phyloP scores from a whole-genome alignment of 75 land plant genomes.

The Pinus tabuliformis region DNA sequence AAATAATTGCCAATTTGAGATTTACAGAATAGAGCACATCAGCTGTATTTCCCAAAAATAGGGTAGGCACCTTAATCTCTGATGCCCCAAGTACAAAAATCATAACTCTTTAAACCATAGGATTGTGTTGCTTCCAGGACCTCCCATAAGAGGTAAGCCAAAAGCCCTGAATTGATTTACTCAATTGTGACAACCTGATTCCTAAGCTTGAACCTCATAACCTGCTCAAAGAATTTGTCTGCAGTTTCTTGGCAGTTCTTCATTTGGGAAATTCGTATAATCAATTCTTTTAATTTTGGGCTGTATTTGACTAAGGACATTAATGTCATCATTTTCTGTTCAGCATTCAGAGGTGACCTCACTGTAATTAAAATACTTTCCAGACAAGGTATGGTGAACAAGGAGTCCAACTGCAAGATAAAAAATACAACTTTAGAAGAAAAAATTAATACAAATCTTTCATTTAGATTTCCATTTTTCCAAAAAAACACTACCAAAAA shows the following conservation, averaged over 20 bases:
- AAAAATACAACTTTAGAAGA: neutral
- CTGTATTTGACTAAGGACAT: constrained; percentile 56
- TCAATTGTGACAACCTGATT: constrained; percentile 56
- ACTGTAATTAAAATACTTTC: constrained; percentile 58
- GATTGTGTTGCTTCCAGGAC: too few species aligned
- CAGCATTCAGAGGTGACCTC: constrained; percentile 79
- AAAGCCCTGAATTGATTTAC: constrained; percentile 14
- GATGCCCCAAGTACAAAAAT: too few species aligned
- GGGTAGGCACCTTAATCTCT: too few species aligned
- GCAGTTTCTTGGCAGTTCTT: constrained; percentile 62
- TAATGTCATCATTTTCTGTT: constrained; percentile 67
- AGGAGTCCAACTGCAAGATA: constrained; percentile 50
- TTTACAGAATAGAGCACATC: too few species aligned
- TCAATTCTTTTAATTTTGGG: constrained; percentile 38
- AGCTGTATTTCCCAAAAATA: too few species aligned
- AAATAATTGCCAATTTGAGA: too few species aligned
- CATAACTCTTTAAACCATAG: too few species aligned
- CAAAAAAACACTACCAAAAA: neutral
- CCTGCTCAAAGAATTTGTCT: constrained; percentile 71
- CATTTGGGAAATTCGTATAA: constrained; percentile 68
- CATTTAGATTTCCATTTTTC: neutral
- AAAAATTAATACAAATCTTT: neutral
- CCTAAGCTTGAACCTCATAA: constrained; percentile 39
- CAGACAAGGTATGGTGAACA: constrained; percentile 43
- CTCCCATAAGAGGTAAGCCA: too few species aligned